Evolutionary conservation across 805 yeast genomes (phyloP).

Genomic region (Metschnikowia amazonensis): DNA sequence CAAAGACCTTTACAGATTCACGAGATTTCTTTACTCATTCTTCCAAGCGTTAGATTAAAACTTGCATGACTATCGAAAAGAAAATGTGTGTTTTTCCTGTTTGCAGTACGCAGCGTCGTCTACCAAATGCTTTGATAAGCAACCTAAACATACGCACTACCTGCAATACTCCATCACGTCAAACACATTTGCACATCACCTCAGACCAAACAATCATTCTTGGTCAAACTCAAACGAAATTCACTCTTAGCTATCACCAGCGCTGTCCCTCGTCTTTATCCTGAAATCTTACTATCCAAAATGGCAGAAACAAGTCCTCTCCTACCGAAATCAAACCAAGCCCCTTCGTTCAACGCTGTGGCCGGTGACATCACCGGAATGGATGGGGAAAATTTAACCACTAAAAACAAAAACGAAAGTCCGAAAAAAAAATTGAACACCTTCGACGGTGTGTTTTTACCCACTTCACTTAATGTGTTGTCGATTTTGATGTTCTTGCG

Average conservation of each 20-base stretch:
- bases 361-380: not conserved
- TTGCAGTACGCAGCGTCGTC: constrained; percentile 1
- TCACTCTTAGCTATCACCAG: not conserved
- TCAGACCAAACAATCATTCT: not conserved
- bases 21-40: too few species aligned
- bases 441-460: constrained; percentile 85
- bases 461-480: constrained; percentile 87
- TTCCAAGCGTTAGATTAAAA: not conserved
- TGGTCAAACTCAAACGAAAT: not conserved
- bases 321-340: constrained; percentile 16
- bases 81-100: not conserved
- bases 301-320: constrained; percentile 18
- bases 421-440: constrained; percentile 60
- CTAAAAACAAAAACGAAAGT: not conserved
- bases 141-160: constrained; percentile 1
- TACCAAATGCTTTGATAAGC: constrained; percentile 1
- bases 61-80: not conserved
- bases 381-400: not conserved
- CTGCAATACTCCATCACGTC: constrained; percentile 3
- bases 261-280: not conserved
- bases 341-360: not conserved
- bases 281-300: not conserved
- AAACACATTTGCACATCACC: not conserved
- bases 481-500: constrained; percentile 93
- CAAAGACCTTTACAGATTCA: not conserved